Base-by-base conservation (phyloP, 2,329 filamentous ascomycete species). In the Penicillium sp. region DNA sequence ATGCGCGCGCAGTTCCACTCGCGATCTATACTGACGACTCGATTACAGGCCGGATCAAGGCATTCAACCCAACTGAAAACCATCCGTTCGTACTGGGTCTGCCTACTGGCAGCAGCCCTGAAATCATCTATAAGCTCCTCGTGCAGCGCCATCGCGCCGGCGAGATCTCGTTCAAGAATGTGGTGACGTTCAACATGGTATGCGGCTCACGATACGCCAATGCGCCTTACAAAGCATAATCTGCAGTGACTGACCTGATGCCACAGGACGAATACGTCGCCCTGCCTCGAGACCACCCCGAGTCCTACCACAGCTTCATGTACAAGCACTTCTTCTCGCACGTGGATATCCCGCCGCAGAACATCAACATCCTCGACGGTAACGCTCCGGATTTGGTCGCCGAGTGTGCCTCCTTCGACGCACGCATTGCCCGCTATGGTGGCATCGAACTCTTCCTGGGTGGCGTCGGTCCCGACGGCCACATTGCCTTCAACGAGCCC, bases 261-360 rank as follows among this genome's bases (percentile, higher is more conserved):
- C 18, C 6, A 31, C 58, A 87, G 83, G 89, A 95, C 72, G 89
- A 95, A 73, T 95, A 95, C 64, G 87, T 93, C 58, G 87, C 86
- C 49, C 81, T 95, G 55, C 85, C 88, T 29, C 83, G 87, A 63
- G 87, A 91, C 61, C 88, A 95, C 67, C 84, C 88, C 10, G 84
- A 93, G 69, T 89, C 85, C 63, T 95, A 95, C 72, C 89, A 95
- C 75, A 88, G 84, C 57, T 95, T 93, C 76, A 93, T 95, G 89
- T 95, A 90, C 81, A 88, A 87, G 72, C 80, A 93, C 73, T 89
- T 95, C 78, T 95, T 95, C 77, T 88, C 86, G 38, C 88, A 84
- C 57, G 84, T 93, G 61, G 88, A 95, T 65, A 85, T 93, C 60
- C 81, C 84, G 57, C 89, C 89, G 4, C 79, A 81, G 64, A 91